phyloP scores from a whole-genome alignment of 441 rosid genomes.

The California macrophylla region DNA sequence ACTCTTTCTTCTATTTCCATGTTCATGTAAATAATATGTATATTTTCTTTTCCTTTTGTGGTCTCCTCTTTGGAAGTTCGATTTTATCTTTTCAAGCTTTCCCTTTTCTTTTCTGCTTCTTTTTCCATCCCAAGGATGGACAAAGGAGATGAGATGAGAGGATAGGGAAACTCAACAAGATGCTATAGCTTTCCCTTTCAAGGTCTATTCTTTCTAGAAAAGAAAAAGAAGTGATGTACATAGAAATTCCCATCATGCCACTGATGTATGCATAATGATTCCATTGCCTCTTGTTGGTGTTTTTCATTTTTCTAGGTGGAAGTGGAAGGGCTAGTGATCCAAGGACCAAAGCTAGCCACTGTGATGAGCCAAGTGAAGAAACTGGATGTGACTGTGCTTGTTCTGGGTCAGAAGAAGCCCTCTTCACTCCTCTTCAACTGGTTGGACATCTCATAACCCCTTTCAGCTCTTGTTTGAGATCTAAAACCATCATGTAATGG shows the following conservation, averaged over 20 bases:
- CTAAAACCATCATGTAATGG: too few species aligned
- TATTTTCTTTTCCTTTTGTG: background rate
- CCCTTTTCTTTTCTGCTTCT: background rate
- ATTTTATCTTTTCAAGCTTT: background rate
- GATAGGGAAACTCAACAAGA: too few species aligned
- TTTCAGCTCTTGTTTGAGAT: background rate
- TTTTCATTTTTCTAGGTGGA: slow-evolving; percentile 44
- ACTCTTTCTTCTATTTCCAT: background rate
- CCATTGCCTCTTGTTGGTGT: too few species aligned
- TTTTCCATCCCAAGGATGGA: background rate
- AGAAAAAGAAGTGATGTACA: slow-evolving; percentile 6
- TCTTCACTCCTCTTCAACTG: slow-evolving; percentile 44
- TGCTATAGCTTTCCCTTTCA: background rate
- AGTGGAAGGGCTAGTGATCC: slow-evolving; percentile 72
- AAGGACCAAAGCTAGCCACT: slow-evolving; percentile 72
- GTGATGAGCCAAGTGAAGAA: slow-evolving; percentile 85
- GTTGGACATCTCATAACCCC: slow-evolving; percentile 22
- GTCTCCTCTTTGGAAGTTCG: background rate
- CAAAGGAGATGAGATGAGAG: too few species aligned
- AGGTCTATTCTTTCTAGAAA: background rate
- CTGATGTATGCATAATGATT: background rate
- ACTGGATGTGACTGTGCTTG: slow-evolving; percentile 71
- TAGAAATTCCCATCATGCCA: background rate
- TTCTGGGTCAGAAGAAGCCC: slow-evolving; percentile 67
- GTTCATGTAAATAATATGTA: too few species aligned